Evolutionary conservation across 179 eudicot species (phyloP), one percentile per base, ranked within the genome.

Genomic region (Patellifolia procumbens): DNA sequence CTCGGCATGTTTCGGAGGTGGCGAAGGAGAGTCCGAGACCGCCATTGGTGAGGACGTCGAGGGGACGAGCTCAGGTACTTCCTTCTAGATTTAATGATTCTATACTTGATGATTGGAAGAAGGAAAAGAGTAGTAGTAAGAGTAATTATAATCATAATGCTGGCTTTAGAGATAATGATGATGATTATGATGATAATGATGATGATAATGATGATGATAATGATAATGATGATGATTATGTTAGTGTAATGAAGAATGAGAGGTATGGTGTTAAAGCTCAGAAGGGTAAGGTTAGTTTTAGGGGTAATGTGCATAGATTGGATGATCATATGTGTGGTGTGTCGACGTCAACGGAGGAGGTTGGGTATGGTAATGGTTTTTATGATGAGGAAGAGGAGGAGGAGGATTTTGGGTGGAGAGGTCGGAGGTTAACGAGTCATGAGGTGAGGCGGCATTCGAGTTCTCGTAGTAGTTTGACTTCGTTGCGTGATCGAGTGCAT

Each of bases 1-100:
- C 55, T 7, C 67, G 78, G 17, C 76, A 74, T 19, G 79, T 74
- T 51, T 64, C 68, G 22, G 63, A 51, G 26, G 79, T 60, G 17
- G 79, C 53, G 13, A 75, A 69, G 75, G 85, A 82, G 76, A 85
- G 68, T 52, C 75, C 88, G 10, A 77, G 89, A 83, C 97, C 98
- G 66, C 85, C 98, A 22, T 77, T 93, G 66, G 93, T 93, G 34
- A 84, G 95, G 80, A 93, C 99, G 12, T 93, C 98, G 2, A 71
- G 99, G 31, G 98, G 99, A 28, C 83, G 99, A 78, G 90, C 91
- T 79, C 98, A 90, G 93, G 97, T 88, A 65, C 82, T 95, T 62
- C 99, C 99, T 53, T 93, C 98, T 51, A 77, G 91, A 72, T 96
- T 89, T 74, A 96, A 90, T 56, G 99, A 96, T 83, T 96, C 99